These are phyloP conservation scores for Penicillium oxalicum DNA, from an alignment of 2,329 filamentous ascomycete species.

Conservation along the genomic window DNA sequence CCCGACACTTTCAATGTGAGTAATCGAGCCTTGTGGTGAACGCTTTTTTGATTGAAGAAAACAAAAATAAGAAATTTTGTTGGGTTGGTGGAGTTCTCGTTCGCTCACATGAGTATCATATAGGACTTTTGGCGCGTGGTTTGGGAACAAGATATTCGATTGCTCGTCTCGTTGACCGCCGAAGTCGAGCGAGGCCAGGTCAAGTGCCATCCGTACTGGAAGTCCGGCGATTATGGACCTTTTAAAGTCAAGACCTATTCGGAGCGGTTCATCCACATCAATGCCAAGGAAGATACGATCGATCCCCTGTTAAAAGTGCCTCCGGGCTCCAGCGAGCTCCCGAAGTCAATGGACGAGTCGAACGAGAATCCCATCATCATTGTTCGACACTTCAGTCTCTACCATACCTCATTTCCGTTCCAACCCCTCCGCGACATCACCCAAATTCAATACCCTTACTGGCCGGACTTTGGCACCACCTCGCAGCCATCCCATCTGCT, in stretches of 20 bases:
- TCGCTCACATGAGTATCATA: neutral
- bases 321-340: neutral
- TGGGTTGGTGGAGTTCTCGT: neutral
- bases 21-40: slow-evolving; percentile 6
- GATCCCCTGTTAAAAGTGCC: slow-evolving; percentile 26
- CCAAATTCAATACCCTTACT: slow-evolving; percentile 89
- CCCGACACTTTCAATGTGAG: slow-evolving; percentile 84
- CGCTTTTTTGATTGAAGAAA: no score
- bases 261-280: slow-evolving; percentile 74
- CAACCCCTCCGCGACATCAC: slow-evolving; percentile 85
- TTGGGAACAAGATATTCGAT: slow-evolving; percentile 92
- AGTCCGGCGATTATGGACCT: slow-evolving; percentile 67
- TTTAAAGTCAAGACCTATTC: slow-evolving; percentile 71
- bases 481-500: slow-evolving; percentile 83
- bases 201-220: slow-evolving; percentile 95
- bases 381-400: slow-evolving; percentile 79
- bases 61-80: no score
- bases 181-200: slow-evolving; percentile 88
- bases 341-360: slow-evolving; percentile 24
- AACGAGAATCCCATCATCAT: slow-evolving; percentile 61
- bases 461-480: slow-evolving; percentile 94
- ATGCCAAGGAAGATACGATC: slow-evolving; percentile 46
- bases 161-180: slow-evolving; percentile 94
- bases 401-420: slow-evolving; percentile 71
- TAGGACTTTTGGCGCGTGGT: slow-evolving; percentile 97